Base-by-base conservation (phyloP, 192 early-diverging fungal species). In the Mortierella hygrophila region DNA sequence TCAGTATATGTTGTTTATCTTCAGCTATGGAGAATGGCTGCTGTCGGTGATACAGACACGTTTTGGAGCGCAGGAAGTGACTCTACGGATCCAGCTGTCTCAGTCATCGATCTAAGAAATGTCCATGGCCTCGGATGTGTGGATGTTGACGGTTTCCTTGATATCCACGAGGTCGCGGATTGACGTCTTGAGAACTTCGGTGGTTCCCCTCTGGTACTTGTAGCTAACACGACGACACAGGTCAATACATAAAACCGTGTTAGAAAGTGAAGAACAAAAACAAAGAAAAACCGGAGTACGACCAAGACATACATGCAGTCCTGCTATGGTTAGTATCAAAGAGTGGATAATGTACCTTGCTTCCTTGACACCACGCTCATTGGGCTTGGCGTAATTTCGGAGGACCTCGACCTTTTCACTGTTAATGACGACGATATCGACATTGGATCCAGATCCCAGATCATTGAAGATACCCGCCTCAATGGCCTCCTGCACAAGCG, bases 391-490 rank as follows among this genome's bases (percentile, higher is more conserved):
- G 81, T 97, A 97, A 89, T 96, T 96, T 37, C 97, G 93, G 35
- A 97, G 91, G 70, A 95, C 93, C 70, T 99, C 98, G 40, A 94
- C 93, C 55, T 92, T 93, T 80, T 90, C 95, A 86, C 96, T 95
- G 72, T 94, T 96, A 86, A 99, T 97, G 10, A 99, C 95, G 74
- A 92, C 94, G 2, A 98, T 93, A 89, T 99, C 97, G 69, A 99
- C 97, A 87, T 98, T 99, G 41, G 94, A 96, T 74, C 98, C 98
- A 65, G 98, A 99, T 80, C 98, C 98, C 46, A 99, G 88, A 88
- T 99, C 98, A 90, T 99, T 99, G 91, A 99, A 99, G 77, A 99
- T 97, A 94, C 98, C 98, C 20, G 98, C 95, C 88, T 96, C 94
- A 87, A 99, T 97, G 68, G 98, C 97, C 70, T 98, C 96, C 75